Evolutionary conservation across 768 basidiomycete genomes (phyloP), one percentile per base, ranked within the genome.

Genomic region (Mycena rosella): DNA sequence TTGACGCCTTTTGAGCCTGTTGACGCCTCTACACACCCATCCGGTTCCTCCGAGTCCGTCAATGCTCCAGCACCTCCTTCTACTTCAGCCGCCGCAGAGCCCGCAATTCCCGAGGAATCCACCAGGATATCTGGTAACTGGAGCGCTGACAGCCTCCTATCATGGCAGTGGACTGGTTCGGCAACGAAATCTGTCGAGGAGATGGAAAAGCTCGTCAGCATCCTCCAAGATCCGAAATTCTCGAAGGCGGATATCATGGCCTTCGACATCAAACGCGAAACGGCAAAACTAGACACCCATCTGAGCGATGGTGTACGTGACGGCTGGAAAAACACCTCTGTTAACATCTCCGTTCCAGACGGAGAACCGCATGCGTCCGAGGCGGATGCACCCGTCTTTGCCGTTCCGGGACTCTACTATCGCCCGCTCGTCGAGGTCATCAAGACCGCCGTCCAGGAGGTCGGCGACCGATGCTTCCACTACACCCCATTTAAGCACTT

Each of bases 401-500:
- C 55, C 1, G 40, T 57, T 0, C 55, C 55, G 1, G 40, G 40
- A 1, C 27, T 57, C 2, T 24, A 42, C 20, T 29, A 27, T 10
- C 40, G 55, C 2, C 55, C 55, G 2, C 24, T 59, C 18, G 42
- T 27, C 1, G 59, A 60, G 24, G 59, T 60, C 5, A 60, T 60
- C 47, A 48, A 29, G 14, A 20, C 29, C 10, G 59, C 59, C 5
- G 32, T 60, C 7, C 47, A 26, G 13, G n/a, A 60, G 5, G 29
- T 24, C 20, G 13, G 6, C 15, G 34, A 20, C 17, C 45, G 32
- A 5, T 20, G 18, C 20, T 75, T 75, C 27, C 74, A 77, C 38
- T 44, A 29, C 1, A 51, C 59, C 0, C 75, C 69, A 0, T 76
- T 70, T 56, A 64, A 70, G 18, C 30, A 68, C 3, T 74, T 61